Conservation (phyloP, 2,329 filamentous ascomycete species). For the Colletotrichum agaves region DNA sequence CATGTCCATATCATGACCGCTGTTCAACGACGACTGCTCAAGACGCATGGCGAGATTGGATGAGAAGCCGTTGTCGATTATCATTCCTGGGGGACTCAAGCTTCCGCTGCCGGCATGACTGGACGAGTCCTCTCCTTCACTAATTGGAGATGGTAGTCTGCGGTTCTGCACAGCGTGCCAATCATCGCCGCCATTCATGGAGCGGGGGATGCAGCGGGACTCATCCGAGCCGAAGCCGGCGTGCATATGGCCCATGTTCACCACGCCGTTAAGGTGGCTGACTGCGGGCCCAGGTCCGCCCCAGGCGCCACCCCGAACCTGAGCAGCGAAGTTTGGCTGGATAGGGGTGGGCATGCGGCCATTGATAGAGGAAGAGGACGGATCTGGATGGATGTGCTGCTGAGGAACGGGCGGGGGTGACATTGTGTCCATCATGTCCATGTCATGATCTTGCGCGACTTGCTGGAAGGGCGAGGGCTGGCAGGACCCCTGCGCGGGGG, state of each 20-base stretch:
- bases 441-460: slow-evolving; percentile 51
- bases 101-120: slow-evolving; percentile 41
- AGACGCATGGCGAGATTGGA: slow-evolving; percentile 49
- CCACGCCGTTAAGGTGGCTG: slow-evolving; percentile 49
- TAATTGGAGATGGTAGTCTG: slow-evolving; percentile 69
- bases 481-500: slow-evolving; percentile 39
- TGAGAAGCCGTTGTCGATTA: slow-evolving; percentile 47
- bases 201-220: slow-evolving; percentile 60
- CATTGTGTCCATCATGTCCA: slow-evolving; percentile 57
- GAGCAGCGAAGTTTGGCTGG: slow-evolving; percentile 66
- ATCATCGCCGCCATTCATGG: slow-evolving; percentile 55
- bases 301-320: slow-evolving; percentile 64
- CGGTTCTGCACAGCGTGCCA: slow-evolving; percentile 66
- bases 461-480: slow-evolving; percentile 39
- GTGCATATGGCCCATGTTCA: slow-evolving; percentile 54
- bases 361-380: slow-evolving; percentile 41
- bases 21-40: slow-evolving; percentile 42
- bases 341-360: slow-evolving; percentile 69
- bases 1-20: slow-evolving; percentile 43
- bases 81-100: slow-evolving; percentile 48
- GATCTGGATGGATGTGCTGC: slow-evolving; percentile 38
- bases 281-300: slow-evolving; percentile 44
- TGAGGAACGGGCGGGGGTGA: slow-evolving; percentile 45
- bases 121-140: slow-evolving; percentile 60
- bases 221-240: slow-evolving; percentile 48